Evolutionary conservation across 768 basidiomycete species (phyloP).

Genomic region (Kwoniella bestiolae): DNA sequence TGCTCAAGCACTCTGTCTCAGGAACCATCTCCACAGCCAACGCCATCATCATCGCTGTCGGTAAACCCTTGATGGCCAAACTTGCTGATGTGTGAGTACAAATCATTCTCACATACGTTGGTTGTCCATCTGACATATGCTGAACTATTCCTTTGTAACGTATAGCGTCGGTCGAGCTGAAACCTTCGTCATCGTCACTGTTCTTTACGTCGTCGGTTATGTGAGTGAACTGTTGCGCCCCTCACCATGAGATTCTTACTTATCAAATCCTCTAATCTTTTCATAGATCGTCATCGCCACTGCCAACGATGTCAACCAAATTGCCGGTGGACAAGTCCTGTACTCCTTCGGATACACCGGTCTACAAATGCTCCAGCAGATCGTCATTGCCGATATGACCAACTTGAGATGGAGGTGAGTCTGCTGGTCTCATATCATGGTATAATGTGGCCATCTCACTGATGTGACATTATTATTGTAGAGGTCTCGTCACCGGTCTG

Average conservation of each 20-base stretch:
- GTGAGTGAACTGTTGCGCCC: slow-evolving; percentile 29
- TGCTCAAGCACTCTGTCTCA: slow-evolving; percentile 42
- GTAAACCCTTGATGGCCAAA: slow-evolving; percentile 75
- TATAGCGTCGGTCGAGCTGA: slow-evolving; percentile 65
- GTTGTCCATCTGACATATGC: too few relatives aligned
- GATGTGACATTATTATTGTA: slow-evolving; percentile 2
- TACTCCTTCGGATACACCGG: slow-evolving; percentile 60
- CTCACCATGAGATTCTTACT: too few relatives aligned
- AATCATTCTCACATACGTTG: not conserved
- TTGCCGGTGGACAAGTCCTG: slow-evolving; percentile 49
- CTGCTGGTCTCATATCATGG: slow-evolving; percentile 1
- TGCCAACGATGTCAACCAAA: slow-evolving; percentile 46
- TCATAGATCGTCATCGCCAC: slow-evolving; percentile 44
- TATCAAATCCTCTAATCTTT: too few relatives aligned
- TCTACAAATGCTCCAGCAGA: slow-evolving; percentile 59
- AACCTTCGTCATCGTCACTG: slow-evolving; percentile 65
- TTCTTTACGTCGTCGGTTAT: slow-evolving; percentile 69
- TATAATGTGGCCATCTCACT: too few relatives aligned
- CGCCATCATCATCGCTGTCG: slow-evolving; percentile 60
- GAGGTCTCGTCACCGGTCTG: slow-evolving; percentile 45
- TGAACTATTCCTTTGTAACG: not conserved
- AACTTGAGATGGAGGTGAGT: slow-evolving; percentile 59
- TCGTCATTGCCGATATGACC: slow-evolving; percentile 60
- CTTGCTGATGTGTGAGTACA: slow-evolving; percentile 66
- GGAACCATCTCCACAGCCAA: slow-evolving; percentile 41